phyloP scores from a whole-genome alignment of 2,329 filamentous ascomycete species.

The Aspergillus aculeatus region DNA sequence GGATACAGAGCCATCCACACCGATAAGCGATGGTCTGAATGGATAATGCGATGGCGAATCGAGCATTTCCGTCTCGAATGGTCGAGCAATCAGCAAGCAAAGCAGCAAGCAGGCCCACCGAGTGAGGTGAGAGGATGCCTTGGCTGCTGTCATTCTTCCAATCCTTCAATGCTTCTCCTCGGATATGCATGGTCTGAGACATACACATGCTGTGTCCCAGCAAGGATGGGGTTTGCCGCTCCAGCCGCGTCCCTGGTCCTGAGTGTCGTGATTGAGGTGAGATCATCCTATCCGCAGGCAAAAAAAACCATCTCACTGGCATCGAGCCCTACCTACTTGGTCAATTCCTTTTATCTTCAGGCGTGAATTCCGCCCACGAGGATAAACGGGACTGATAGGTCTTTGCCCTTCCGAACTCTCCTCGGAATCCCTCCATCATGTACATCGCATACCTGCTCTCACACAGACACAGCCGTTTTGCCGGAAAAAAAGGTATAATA shows the following conservation, averaged over 20 bases:
- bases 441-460: neutral
- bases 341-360: too few relatives aligned
- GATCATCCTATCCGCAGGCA: too few relatives aligned
- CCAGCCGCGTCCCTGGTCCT: slow-evolving; percentile 2
- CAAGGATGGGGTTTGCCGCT: neutral
- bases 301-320: too few relatives aligned
- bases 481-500: neutral
- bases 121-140: neutral
- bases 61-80: neutral
- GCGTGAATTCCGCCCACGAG: too few relatives aligned
- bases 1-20: neutral
- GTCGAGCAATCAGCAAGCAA: neutral
- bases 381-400: too few relatives aligned
- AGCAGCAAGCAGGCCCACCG: neutral
- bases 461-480: neutral
- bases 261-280: neutral
- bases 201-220: neutral
- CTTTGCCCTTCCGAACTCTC: too few relatives aligned
- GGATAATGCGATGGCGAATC: neutral
- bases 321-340: too few relatives aligned
- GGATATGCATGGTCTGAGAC: neutral
- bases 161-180: neutral
- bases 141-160: neutral
- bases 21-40: neutral
- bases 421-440: neutral